Conservation (phyloP, 805 yeast genomes). For the Candida anglica region DNA sequence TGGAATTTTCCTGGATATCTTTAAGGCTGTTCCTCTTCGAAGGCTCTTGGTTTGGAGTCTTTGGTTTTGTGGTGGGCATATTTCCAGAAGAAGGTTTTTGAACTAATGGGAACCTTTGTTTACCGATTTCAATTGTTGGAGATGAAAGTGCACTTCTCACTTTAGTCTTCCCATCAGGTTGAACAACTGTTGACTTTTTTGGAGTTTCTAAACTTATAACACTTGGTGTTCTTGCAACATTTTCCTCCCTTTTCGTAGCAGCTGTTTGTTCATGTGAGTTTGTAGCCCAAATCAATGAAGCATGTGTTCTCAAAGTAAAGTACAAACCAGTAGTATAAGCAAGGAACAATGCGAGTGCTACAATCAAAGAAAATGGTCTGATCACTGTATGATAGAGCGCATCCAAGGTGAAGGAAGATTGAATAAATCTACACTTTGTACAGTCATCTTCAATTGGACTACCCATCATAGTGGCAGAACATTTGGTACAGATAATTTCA, state of each 20-base stretch:
- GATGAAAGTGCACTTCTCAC: conserved; percentile 7
- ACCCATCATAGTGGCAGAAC: conserved; percentile 25
- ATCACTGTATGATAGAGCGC: conserved; percentile 61
- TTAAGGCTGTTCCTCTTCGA: too few species aligned
- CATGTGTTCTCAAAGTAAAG: conserved; percentile 94
- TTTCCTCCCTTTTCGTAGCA: conserved; percentile 17
- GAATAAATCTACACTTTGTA: conserved; percentile 69
- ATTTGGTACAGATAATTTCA: conserved; percentile 65
- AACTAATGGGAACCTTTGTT: conserved; percentile 10
- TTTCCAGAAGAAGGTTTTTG: background rate
- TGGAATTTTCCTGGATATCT: conserved; percentile 2
- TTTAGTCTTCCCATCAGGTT: background rate
- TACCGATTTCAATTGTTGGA: conserved; percentile 14
- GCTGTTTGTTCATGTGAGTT: conserved; percentile 30
- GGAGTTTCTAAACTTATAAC: conserved; percentile 26
- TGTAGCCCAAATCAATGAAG: conserved; percentile 90
- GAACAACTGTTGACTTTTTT: conserved; percentile 1
- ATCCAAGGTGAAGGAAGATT: conserved; percentile 72
- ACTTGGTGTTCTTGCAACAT: conserved; percentile 32
- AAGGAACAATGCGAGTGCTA: conserved; percentile 74
- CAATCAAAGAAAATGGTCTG: conserved; percentile 76
- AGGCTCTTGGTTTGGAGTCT: background rate
- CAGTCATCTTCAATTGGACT: conserved; percentile 39
- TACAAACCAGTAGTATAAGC: conserved; percentile 87
- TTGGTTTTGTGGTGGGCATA: background rate